Base-by-base conservation (phyloP, 2,329 filamentous ascomycete genomes). In the Aspergillus phoenicis region DNA sequence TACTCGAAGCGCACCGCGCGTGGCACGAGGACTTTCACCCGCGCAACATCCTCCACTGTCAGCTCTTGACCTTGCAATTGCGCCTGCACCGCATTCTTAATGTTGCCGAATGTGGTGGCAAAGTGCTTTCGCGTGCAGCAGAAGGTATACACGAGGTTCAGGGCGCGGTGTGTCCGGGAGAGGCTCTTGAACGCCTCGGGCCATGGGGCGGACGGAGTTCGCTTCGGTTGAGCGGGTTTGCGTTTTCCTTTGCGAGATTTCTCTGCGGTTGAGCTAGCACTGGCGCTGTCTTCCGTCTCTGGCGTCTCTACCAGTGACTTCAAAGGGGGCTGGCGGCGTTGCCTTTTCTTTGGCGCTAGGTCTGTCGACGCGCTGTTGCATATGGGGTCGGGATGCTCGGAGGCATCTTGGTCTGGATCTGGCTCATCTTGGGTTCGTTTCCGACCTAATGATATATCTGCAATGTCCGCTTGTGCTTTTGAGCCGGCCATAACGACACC, bases 81-180 rank as follows among this genome's bases (percentile, higher is more conserved):
- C 0, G 85, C 86, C 75, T 97, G 92, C 0, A 98, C 94, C 0
- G 94, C 86, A 8, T 87, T 85, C 68, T 89, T 92, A 51, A 99
- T 90, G 5, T 90, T 97, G 15, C 95, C 90, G 66, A 97, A 92
- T 0, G 94, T 97, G 0, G 95, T 98, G 0, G 91, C 88, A 28
- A 98, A 84, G 70, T 98, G 91, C 73, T 96, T 97, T 49, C 95
- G 88, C 1, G 94, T 94, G 73, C 89, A 95, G 79, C 92, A 96
- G 73, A 99, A 98, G 0, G 95, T 98, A 70, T 92, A 97, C 0
- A 98, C 92, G 1, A 98, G 80, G 69, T 97, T 99, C 62, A 99
- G 79, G 1, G 95, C 94, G 62, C 88, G 86, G 73, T 98, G 91
- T 0, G 89, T 90, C 73, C 89, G 88, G 26, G 89, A 87, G 8